These are phyloP conservation scores for Albugo candida DNA, from an alignment of 352 stramenopile species.

Conservation along the genomic window DNA sequence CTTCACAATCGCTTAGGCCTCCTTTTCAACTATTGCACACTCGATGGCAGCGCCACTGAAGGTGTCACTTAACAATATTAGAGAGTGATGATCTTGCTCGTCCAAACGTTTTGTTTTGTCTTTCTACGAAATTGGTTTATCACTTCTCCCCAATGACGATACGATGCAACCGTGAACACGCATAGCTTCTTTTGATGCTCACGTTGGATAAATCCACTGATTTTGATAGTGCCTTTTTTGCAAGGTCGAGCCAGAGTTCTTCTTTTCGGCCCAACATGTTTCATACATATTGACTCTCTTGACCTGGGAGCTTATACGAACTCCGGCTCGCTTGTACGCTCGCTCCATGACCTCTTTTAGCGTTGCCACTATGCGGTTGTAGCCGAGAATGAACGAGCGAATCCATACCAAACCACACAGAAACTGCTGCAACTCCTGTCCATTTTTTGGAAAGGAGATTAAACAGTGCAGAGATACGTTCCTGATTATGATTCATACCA, in stretches of 20 bases:
- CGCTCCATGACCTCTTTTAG: slow-evolving; percentile 6
- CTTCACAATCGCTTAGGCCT: slow-evolving; percentile 11
- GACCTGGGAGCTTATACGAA: slow-evolving; percentile 4
- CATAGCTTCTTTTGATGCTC: slow-evolving; percentile 2
- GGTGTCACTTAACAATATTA: slow-evolving; percentile 10
- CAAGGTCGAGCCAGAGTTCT: neutral
- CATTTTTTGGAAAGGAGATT: neutral
- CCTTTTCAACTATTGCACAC: slow-evolving; percentile 13
- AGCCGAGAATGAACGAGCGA: slow-evolving; percentile 13
- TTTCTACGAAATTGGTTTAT: slow-evolving; percentile 3
- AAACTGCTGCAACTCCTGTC: slow-evolving; percentile 14
- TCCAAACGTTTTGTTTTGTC: neutral
- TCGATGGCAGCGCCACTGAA: slow-evolving; percentile 3
- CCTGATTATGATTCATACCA: neutral
- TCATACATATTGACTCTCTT: slow-evolving; percentile 1
- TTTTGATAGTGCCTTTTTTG: slow-evolving; percentile 6
- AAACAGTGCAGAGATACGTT: slow-evolving; percentile 2
- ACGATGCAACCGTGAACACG: slow-evolving; percentile 10
- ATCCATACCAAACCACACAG: slow-evolving; percentile 16
- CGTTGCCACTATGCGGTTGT: slow-evolving; percentile 2
- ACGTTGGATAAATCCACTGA: slow-evolving; percentile 8
- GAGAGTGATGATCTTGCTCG: slow-evolving; percentile 8
- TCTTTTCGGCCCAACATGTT: slow-evolving; percentile 1
- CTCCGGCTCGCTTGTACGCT: slow-evolving; percentile 2
- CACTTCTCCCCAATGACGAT: slow-evolving; percentile 8